phyloP scores from a whole-genome alignment of 768 basidiomycete species.

The Suillus ampliporus region DNA sequence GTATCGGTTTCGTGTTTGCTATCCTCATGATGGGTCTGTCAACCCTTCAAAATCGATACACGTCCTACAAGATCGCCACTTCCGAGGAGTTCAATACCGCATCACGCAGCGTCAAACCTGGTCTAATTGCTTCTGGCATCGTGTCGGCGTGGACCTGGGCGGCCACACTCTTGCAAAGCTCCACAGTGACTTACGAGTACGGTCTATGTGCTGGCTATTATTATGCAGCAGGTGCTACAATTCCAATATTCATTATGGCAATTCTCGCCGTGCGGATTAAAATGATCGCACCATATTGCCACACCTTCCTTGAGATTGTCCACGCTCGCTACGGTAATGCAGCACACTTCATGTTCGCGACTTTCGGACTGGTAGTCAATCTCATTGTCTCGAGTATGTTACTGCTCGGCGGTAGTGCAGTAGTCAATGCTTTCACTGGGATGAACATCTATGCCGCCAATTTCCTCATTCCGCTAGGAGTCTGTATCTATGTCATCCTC shows the following conservation, averaged over 20 bases:
- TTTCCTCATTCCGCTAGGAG: conserved; percentile 48
- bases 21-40: conserved; percentile 35
- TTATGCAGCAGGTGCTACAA: conserved; percentile 36
- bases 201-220: conserved; percentile 33
- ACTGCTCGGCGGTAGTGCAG: conserved; percentile 45
- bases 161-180: conserved; percentile 34
- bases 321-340: conserved; percentile 34
- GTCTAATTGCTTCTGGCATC: conserved; percentile 24
- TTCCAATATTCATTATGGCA: conserved; percentile 32
- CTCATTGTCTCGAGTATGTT: conserved; percentile 42
- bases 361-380: conserved; percentile 28
- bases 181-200: conserved; percentile 38
- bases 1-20: conserved; percentile 35
- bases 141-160: conserved; percentile 39
- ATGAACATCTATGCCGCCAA: conserved; percentile 46
- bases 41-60: conserved; percentile 32
- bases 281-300: conserved; percentile 40
- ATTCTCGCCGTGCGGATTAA: conserved; percentile 36
- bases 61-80: conserved; percentile 28
- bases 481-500: conserved; percentile 43
- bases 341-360: conserved; percentile 35
- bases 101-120: conserved; percentile 25
- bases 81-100: conserved; percentile 38
- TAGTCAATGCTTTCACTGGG: conserved; percentile 46
- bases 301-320: conserved; percentile 44